Evolutionary conservation across 2,329 filamentous ascomycete species (phyloP).

Genomic region (Alternaria gaisen): DNA sequence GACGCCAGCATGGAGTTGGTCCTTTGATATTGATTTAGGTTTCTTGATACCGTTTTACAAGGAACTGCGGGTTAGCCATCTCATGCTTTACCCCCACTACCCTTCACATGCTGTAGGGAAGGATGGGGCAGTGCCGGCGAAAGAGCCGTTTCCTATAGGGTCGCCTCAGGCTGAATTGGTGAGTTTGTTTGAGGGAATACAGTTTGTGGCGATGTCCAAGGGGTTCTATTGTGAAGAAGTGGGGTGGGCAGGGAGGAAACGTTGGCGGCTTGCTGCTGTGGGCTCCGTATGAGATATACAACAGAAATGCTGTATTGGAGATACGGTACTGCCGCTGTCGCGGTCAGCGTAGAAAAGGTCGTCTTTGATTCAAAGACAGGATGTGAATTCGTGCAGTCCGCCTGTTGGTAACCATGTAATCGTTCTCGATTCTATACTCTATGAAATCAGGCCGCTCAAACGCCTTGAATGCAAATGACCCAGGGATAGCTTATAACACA

Average conservation of each 20-base stretch:
- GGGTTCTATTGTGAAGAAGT: conserved; percentile 9
- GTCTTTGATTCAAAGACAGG: neutral
- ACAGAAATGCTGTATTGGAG: neutral
- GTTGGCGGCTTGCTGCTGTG: conserved; percentile 11
- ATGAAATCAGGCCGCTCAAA: conserved; percentile 8
- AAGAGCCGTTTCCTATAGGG: neutral
- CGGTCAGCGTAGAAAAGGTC: too few relatives aligned
- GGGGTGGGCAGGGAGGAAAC: neutral
- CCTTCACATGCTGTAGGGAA: neutral
- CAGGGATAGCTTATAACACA: conserved; percentile 30
- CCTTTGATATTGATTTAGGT: neutral
- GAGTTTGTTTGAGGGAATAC: neutral
- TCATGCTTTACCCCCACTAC: conserved; percentile 1
- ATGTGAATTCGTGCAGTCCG: too few relatives aligned
- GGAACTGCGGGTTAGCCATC: neutral
- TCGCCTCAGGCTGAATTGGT: neutral
- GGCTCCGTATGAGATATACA: neutral
- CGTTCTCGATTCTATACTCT: conserved; percentile 5
- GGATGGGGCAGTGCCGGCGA: neutral
- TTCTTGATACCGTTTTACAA: neutral
- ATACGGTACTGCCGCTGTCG: too few relatives aligned
- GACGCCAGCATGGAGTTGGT: neutral
- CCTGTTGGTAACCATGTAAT: neutral
- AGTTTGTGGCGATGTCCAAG: neutral
- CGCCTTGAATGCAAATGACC: conserved; percentile 7